Evolutionary conservation across 176 grass and related monocot species (phyloP), one percentile per base, ranked within the genome.

Genomic region (Tuctoria greenei): DNA sequence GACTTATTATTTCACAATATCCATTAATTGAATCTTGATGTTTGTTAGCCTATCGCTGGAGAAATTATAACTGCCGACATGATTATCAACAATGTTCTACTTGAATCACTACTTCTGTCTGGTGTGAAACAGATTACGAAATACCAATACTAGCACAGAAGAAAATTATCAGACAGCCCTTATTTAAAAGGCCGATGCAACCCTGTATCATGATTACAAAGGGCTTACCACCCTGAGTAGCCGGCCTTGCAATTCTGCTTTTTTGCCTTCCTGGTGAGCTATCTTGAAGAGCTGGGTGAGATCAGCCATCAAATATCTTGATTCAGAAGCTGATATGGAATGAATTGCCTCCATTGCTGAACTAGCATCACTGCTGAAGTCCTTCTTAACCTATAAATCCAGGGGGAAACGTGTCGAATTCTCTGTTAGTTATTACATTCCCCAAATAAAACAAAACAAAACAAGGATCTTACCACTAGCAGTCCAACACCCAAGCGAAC

Each of bases 251-350:
- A 11, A 50, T 65, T 86, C 87, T 36, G 95, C 86, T 60, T 72
- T 90, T 83, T 78, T 88, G 21, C 84, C 95, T 85, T 95, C 95
- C 5, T 77, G 80, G 45, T 72, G 44, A 65, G 95, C 95, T 85
- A 92, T 79, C 69, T 90, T 89, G 64, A 99, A 99, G 74, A 99
- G 82, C 46, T 92, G 79, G 43, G 95, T 99, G 64, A 99, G 86
- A 87, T 99, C 95, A 24, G 89, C 85, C 4, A 25, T 62, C 4
- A 13, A 72, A 27, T 51, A 83, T 44, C 84, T 73, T 16, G 82
- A 60, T 20, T 92, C 87, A 25, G 76, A 50, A 39, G 91, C 61
- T 34, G 58, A 43, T 59, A 99, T 44, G 44, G 77, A 72, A 49
- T 67, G 74, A 63, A 99, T 88, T 27, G 64, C 73, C 40, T 87